Base-by-base conservation (phyloP, 1,284 basidiomycete species). In the Melampsora americana region DNA sequence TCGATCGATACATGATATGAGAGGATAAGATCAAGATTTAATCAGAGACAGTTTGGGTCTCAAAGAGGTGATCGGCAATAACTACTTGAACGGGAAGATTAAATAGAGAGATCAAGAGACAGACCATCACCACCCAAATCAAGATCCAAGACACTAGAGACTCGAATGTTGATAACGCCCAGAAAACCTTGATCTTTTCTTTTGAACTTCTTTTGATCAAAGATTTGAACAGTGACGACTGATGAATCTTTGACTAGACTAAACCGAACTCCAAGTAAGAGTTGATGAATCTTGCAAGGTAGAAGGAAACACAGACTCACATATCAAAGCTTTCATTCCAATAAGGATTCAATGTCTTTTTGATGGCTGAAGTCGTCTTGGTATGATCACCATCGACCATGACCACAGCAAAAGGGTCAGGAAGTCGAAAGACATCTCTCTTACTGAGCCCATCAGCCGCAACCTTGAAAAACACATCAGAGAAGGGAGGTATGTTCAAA, bases 151-250 rank as follows among this genome's bases (percentile, higher is more conserved):
- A 91, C 90, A 83, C 94, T 91, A 79, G 90, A 88, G 77, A 96
- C 92, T 79, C 89, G 88, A 80, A 97, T 88, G 82, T 95, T 95
- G 81, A 96, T 93, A 35, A 95, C 93, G 70, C 93, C 93, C 65
- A 97, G 86, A 84, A 96, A 96, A 5, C 93, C 93, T 82, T 96
- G 93, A 83, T 96, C 93, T 83, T 90, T 90, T 84, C 92, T 87
- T 86, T 95, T 96, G 85, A 96, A 96, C 85, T 95, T 96, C 83
- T 92, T 90, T 85, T 96, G 94, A 84, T 97, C 94, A 80, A 96
- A 96, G 81, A 96, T 93, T 84, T 97, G 94, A 2, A 97, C 92
- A 4, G 92, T 91, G 60, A 97, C 87, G 65, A 95, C 89, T 32
- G 92, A 95, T 3, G 91, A 90, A 81, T 95, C 93, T 83, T 90